Base-by-base conservation (phyloP, 768 basidiomycete genomes). In the Macrolepiota albuminosa region DNA sequence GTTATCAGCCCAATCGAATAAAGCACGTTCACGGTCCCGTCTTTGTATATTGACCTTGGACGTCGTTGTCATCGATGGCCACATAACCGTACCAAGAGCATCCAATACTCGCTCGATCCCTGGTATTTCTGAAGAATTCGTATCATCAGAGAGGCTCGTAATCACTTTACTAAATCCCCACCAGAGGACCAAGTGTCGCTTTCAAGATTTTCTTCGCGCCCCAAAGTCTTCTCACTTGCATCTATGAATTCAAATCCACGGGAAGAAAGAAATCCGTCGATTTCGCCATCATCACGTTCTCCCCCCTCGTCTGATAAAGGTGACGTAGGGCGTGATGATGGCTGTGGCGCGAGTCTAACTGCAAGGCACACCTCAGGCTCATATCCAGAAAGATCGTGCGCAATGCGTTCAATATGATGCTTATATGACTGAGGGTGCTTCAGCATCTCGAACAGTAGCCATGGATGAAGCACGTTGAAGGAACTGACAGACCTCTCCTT, bases 11-110 rank as follows among this genome's bases (percentile, higher is more conserved):
- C 77, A 80, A 56, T 77, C 78, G 47, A 79, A 69, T 52, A 76
- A 68, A 26, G 69, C 72, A 29, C 68, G 70, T 21, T 72, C 70
- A 56, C 68, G 73, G 54, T 69, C 68, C 36, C 66, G 68, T 24
- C 43, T 49, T 5, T 64, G 64, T 34, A 24, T 18, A 31, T 53
- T 33, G 13, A 49, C 29, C 51, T 69, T 73, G 6, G 67, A 67
- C 36, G 68, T 72, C 26, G 81, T 75, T 51, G 82, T 72, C 83
- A 94, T 86, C 0, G 87, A 88, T 4, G 91, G 87, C 91, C 91
- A 94, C 87, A 93, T 91, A 66, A 94, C 84, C 0, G 92, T 92
- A 70, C 89, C 87, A 47, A 94, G 74, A 11, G 91, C 89, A 67
- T 92, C 90, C 21, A 90, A 65, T 8, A 92, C 84, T 29, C 92